Conservation (phyloP, 1,284 basidiomycete genomes). For the Chondrostereum purpureum region DNA sequence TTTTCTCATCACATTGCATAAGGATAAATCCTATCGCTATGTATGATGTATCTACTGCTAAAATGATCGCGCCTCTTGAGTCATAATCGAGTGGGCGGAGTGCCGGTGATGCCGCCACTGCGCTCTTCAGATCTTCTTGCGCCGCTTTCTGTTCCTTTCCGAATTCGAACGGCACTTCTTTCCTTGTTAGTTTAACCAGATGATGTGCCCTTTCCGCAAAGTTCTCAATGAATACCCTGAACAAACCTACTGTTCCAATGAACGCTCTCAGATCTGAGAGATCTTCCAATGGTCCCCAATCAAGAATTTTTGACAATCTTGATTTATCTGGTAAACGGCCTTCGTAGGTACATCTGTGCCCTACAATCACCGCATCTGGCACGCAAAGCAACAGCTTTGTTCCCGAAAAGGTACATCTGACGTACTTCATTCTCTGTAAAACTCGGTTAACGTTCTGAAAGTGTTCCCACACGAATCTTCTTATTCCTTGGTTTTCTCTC, state of each 20-base stretch:
- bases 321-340: slow-evolving; percentile 14
- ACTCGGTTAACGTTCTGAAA: slow-evolving; percentile 22
- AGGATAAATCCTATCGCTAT: slow-evolving; percentile 20
- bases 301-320: slow-evolving; percentile 13
- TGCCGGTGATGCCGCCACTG: slow-evolving; percentile 16
- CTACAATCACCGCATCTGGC: slow-evolving; percentile 19
- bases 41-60: slow-evolving; percentile 25
- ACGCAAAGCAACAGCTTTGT: slow-evolving; percentile 7
- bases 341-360: slow-evolving; percentile 22
- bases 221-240: slow-evolving; percentile 17
- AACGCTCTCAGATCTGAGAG: slow-evolving; percentile 18
- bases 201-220: slow-evolving; percentile 15
- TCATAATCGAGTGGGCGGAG: slow-evolving; percentile 14
- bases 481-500: slow-evolving; percentile 21
- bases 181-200: slow-evolving; percentile 11
- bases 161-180: slow-evolving; percentile 17
- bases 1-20: neutral
- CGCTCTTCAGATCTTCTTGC: slow-evolving; percentile 19
- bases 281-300: slow-evolving; percentile 16
- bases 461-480: slow-evolving; percentile 23
- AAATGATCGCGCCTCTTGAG: slow-evolving; percentile 13
- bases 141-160: slow-evolving; percentile 17
- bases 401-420: slow-evolving; percentile 20
- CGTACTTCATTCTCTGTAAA: slow-evolving; percentile 22
- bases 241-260: slow-evolving; percentile 15